These are phyloP conservation scores for Auriculariales sp. DNA, from an alignment of 768 basidiomycete species.

Conservation along the genomic window DNA sequence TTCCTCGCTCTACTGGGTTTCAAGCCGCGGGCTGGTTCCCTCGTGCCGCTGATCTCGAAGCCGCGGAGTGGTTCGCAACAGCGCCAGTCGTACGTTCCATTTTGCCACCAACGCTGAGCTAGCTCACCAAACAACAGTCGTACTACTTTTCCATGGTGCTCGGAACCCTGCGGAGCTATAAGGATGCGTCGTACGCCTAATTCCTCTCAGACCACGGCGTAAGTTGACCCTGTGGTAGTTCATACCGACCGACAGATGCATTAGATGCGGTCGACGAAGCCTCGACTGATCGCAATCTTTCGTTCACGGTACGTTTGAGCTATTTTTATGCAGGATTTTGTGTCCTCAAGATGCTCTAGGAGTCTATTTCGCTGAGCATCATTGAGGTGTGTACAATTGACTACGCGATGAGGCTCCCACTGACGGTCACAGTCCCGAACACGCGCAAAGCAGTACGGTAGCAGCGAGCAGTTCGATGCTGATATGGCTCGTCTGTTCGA, in stretches of 20 bases:
- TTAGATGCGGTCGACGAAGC: conserved; percentile 60
- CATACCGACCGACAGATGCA: conserved; percentile 15
- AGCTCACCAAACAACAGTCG: too few species aligned
- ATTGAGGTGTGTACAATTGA: too few species aligned
- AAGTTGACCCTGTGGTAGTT: too few species aligned
- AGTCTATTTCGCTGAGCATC: too few species aligned
- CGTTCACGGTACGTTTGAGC: conserved; percentile 36
- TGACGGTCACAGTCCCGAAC: conserved; percentile 29
- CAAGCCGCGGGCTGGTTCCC: conserved; percentile 60
- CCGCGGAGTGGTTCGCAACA: too few species aligned
- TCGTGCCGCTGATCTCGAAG: too few species aligned
- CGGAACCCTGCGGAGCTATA: conserved; percentile 9
- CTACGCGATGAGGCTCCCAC: too few species aligned
- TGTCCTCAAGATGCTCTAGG: too few species aligned
- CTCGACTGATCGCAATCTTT: conserved; percentile 40
- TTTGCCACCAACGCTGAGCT: too few species aligned
- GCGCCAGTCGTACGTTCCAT: too few species aligned
- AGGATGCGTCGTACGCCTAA: conserved; percentile 13
- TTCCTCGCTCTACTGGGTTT: conserved; percentile 60
- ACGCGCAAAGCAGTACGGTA: conserved; percentile 37
- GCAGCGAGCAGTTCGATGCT: conserved; percentile 60
- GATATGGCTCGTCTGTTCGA: conserved; percentile 76
- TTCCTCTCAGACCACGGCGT: too few species aligned
- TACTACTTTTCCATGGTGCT: conserved; percentile 6
- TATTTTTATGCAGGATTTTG: too few species aligned